These are phyloP conservation scores for Sporothrix sp. DNA, from an alignment of 2,329 filamentous ascomycete species.

Conservation along the genomic window DNA sequence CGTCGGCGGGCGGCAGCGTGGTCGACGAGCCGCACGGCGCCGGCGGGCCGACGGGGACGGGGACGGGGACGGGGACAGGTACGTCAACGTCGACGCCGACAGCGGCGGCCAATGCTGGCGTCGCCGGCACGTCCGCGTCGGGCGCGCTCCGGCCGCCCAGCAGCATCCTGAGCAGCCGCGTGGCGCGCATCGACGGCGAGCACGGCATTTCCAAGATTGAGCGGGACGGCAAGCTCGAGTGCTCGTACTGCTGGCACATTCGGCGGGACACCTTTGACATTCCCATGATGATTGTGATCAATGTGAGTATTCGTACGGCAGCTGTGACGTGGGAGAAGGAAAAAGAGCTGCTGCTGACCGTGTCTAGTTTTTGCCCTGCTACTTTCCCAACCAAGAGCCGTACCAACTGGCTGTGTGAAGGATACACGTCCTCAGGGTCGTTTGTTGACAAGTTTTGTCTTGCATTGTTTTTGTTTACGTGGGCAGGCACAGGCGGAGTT, in stretches of 20 bases:
- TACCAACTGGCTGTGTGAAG: slow-evolving; percentile 47
- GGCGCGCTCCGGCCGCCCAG: slow-evolving; percentile 21
- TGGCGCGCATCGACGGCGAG: slow-evolving; percentile 58
- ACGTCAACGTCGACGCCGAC: not conserved
- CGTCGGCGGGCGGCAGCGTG: slow-evolving; percentile 25
- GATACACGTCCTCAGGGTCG: too few relatives aligned
- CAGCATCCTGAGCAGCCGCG: slow-evolving; percentile 48
- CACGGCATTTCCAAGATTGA: slow-evolving; percentile 74
- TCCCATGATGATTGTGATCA: slow-evolving; percentile 96
- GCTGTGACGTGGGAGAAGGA: too few relatives aligned
- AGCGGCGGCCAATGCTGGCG: not conserved
- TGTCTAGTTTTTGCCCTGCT: slow-evolving; percentile 48
- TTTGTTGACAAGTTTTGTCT: too few relatives aligned
- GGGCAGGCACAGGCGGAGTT: slow-evolving; percentile 17
- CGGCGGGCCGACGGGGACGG: too few relatives aligned
- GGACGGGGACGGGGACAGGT: too few relatives aligned
- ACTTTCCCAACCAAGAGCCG: slow-evolving; percentile 47
- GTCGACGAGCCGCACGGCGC: slow-evolving; percentile 5
- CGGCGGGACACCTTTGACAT: slow-evolving; percentile 97
- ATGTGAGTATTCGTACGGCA: too few relatives aligned
- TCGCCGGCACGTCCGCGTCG: slow-evolving; percentile 26
- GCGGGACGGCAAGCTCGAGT: slow-evolving; percentile 84
- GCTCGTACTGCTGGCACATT: slow-evolving; percentile 93
- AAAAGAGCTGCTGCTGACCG: not conserved
- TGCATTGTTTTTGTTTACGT: not conserved